These are phyloP conservation scores for Colletotrichum costaricense DNA, from an alignment of 2,329 filamentous ascomycete genomes.

Conservation along the genomic window DNA sequence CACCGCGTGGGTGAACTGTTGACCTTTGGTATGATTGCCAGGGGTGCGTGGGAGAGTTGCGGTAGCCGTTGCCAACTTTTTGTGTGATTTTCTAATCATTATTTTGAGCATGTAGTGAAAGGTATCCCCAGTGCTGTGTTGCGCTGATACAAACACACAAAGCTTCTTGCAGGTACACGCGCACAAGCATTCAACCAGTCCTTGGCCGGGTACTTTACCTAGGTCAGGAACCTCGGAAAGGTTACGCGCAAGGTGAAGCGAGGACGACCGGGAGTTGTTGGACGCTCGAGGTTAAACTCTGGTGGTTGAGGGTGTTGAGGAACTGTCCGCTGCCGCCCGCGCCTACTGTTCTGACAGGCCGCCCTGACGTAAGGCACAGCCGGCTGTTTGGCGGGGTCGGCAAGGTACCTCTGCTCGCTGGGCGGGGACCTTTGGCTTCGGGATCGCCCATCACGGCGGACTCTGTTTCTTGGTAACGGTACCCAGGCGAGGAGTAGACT, in stretches of 20 bases:
- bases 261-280: not conserved
- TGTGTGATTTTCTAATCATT: not conserved
- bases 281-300: not conserved
- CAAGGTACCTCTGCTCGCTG: not conserved
- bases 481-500: not conserved
- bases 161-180: not conserved
- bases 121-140: not conserved
- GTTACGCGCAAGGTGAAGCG: not conserved
- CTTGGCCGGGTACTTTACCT: no score
- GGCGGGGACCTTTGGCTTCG: not conserved
- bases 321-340: not conserved
- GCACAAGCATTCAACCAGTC: not conserved
- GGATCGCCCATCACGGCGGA: not conserved
- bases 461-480: not conserved
- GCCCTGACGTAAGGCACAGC: not conserved
- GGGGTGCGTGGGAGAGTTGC: not conserved
- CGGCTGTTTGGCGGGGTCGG: not conserved
- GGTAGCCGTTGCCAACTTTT: not conserved
- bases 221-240: not conserved
- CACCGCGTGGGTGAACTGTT: not conserved
- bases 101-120: not conserved
- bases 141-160: not conserved
- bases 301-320: not conserved
- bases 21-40: not conserved
- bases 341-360: not conserved